Base-by-base conservation (phyloP, 345 rosid species). In the Dovyalis caffra region DNA sequence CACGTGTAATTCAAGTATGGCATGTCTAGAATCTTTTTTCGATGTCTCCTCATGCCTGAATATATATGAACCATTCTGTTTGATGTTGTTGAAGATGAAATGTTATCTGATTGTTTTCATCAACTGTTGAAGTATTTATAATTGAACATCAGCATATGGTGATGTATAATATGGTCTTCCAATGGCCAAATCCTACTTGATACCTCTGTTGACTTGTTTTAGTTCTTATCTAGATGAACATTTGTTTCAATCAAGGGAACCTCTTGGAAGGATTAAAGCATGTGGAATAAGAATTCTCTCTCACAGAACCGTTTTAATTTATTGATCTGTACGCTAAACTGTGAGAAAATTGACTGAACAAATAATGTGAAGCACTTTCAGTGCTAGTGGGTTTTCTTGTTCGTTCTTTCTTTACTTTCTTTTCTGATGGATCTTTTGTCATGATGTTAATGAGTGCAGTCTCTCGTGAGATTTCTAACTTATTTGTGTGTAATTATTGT, bases 1-100 rank as follows among this genome's bases (percentile, higher is more conserved):
- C 60, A 32, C 92, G 93, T 56, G 89, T 90, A 70, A 95, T 92
- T 85, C 99, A 95, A 82, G 99, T 92, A 84, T 26, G 80, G 63
- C n/a, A 20, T 49, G 67, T 51, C 23, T 4, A 37, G 29, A 47
- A 38, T 40, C 21, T 32, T 49, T 26, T 49, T 32, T 0, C 4
- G 32, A 43, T 37, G 47, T 8, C 64, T 5, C 21, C 25, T 51
- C 57, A 11, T 37, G 29, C 40, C 23, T 29, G 43, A 32, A 21
- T 31, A 4, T 32, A 43, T 18, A 34, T 6, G 33, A 20, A 38
- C 23, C 25, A n/a, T 25, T 32, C 51, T 51, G 23, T 65, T 65
- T 18, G 56, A 65, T 43, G 25, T 60, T 34, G 37, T 0, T 33
- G 29, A 14, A 10, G 45, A 34, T 56, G 3, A 64, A 67, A 58